A percentile compares a stretch with the other conserved stretches of the same genome.
phyloP scores from a whole-genome alignment of 371 early-diverging fungal species.

The Dichotomocladium elegans region DNA sequence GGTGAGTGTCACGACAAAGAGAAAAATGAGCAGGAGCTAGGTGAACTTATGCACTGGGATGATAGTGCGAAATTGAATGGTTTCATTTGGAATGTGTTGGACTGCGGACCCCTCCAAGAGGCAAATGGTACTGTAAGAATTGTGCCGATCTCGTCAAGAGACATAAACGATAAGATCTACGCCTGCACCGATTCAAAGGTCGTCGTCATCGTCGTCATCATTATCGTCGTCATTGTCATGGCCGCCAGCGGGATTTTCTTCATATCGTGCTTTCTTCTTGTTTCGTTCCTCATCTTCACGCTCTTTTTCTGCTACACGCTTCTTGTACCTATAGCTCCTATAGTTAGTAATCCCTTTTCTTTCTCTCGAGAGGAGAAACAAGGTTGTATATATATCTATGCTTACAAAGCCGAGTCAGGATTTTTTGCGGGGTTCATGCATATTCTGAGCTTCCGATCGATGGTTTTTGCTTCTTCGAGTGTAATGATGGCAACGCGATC shows the following conservation, averaged over 20 bases:
- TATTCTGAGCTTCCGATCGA: slow-evolving; percentile 58
- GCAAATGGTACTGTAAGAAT: slow-evolving; percentile 90
- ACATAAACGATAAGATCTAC: slow-evolving; percentile 42
- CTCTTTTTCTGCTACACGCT: slow-evolving; percentile 29
- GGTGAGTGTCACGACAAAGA: slow-evolving; percentile 44
- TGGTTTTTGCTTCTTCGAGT: slow-evolving; percentile 47
- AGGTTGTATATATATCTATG: slow-evolving; percentile 1
- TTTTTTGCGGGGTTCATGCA: slow-evolving; percentile 74
- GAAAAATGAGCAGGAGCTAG: too few species aligned
- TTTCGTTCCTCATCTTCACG: slow-evolving; percentile 34
- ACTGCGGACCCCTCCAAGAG: slow-evolving; percentile 75
- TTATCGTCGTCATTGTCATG: slow-evolving; percentile 1
- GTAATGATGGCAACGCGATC: slow-evolving; percentile 27
- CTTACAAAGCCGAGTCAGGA: slow-evolving; percentile 65
- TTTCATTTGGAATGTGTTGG: slow-evolving; percentile 93
- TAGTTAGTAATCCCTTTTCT: not conserved
- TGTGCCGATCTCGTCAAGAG: slow-evolving; percentile 55
- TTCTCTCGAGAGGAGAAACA: too few species aligned
- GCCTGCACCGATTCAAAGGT: too few species aligned
- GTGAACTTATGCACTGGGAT: not conserved
- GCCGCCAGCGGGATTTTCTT: not conserved
- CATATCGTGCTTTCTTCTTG: slow-evolving; percentile 12
- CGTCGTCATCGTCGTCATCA: slow-evolving; percentile 1
- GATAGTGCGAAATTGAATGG: slow-evolving; percentile 90
- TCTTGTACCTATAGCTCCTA: slow-evolving; percentile 33